Base-by-base conservation (phyloP, 768 basidiomycete genomes). In the Cystofilobasidium ferigula region DNA sequence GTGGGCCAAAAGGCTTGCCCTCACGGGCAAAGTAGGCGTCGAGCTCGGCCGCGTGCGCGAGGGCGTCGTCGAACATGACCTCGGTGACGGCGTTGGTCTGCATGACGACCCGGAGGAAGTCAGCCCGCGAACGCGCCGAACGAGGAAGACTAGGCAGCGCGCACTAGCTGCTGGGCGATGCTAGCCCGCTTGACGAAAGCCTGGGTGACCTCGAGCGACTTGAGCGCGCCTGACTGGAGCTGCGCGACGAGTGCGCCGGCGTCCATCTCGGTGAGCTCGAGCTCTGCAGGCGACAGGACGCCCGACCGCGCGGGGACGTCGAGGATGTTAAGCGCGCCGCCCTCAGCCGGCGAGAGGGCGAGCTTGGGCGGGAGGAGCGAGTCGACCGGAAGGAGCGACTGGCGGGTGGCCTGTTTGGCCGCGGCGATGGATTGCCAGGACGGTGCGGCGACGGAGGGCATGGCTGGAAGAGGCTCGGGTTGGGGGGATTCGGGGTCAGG, bases 71-170 rank as follows among this genome's bases (percentile, higher is more conserved):
- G 60, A 88, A 80, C 71, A 87, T 88, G n/a, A 88, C 84, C 74
- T 89, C 88, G 0, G 88, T 89, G 42, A 90, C 72, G 72, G 89
- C 89, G 70, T 89, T 89, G 12, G 83, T 84, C 86, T 88, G 45
- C 3, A 20, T 40, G 48, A 32, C 2, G 2, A 3, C 6, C 30
- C 4, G 24, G 10, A 20, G 7, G 35, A 22, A 32, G 14, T 22
- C 20, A 24, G n/a, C 22, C 3, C 3, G 22, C 10, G 5, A 58
- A 6, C 24, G n/a, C 3, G 26, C 30, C 16, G 36, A 57, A 13
- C 56, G 56, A 53, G 9, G 20, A 36, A 13, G 38, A 14, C 24
- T 8, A 22, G 24, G 35, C 57, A 24, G 42, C 22, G 73, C 81
- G 71, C 63, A 87, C 87, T 13, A 89, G 73, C 70, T 89, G 87